Percentiles rank a stretch among this genome's conserved stretches.
Evolutionary conservation across 495 filamentous ascomycete species (phyloP).

Genomic region (Hypoxylon intermedium): DNA sequence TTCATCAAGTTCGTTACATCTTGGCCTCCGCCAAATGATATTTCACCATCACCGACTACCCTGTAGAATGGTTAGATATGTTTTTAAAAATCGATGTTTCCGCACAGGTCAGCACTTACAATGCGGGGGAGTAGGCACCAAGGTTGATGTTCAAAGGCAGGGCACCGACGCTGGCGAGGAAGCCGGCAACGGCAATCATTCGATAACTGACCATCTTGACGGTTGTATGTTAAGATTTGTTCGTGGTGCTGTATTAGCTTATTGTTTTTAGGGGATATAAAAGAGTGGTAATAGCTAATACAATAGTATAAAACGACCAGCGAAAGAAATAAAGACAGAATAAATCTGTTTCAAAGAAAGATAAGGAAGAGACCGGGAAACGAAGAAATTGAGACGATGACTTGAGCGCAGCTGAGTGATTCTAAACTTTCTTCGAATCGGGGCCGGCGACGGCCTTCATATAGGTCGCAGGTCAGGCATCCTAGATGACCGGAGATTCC

Average conservation of each 20-base stretch:
- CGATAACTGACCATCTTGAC: conserved; percentile 53
- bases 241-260: conserved; percentile 16
- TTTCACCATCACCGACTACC: conserved; percentile 68
- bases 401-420: conserved; percentile 50
- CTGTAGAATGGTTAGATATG: conserved; percentile 36
- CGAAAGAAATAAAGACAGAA: conserved; percentile 42
- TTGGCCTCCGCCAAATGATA: conserved; percentile 63
- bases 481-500: conserved; percentile 11
- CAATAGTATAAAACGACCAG: conserved; percentile 46
- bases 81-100: neutral
- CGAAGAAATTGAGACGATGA: conserved; percentile 39
- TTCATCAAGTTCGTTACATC: conserved; percentile 58
- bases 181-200: conserved; percentile 50
- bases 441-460: conserved; percentile 39
- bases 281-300: conserved; percentile 33
- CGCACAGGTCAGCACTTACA: conserved; percentile 38
- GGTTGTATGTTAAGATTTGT: conserved; percentile 17
- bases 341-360: conserved; percentile 27
- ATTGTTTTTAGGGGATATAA: conserved; percentile 13
- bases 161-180: conserved; percentile 50
- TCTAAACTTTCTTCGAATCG: conserved; percentile 26
- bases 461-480: conserved; percentile 37
- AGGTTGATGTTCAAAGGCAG: conserved; percentile 68
- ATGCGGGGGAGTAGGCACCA: conserved; percentile 64
- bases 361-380: conserved; percentile 39